Evolutionary conservation across 1,284 basidiomycete genomes (phyloP).

Genomic region (Apiotrichum domesticum): DNA sequence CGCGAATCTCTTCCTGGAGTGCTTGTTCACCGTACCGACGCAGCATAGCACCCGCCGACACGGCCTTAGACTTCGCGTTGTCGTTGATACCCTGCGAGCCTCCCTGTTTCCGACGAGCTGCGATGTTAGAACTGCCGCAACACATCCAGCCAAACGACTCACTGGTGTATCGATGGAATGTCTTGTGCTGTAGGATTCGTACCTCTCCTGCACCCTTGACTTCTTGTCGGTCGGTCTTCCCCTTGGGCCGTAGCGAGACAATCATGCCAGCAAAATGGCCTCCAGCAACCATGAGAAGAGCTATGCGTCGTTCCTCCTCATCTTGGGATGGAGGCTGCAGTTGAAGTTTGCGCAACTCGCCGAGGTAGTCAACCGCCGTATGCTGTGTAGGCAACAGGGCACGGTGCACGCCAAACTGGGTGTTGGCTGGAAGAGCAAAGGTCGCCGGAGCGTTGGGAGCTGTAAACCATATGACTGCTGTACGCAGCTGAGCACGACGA

Average conservation of each 20-base stretch:
- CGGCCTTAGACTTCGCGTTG: slow-evolving; percentile 83
- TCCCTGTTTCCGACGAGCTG: slow-evolving; percentile 94
- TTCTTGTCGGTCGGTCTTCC: slow-evolving; percentile 55
- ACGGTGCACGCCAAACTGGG: slow-evolving; percentile 84
- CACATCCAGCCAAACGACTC: slow-evolving; percentile 20
- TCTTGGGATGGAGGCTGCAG: slow-evolving; percentile 41
- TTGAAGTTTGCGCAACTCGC: slow-evolving; percentile 63
- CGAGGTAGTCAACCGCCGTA: slow-evolving; percentile 43
- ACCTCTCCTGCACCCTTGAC: slow-evolving; percentile 54
- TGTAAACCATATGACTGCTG: slow-evolving; percentile 83
- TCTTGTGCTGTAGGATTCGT: slow-evolving; percentile 84
- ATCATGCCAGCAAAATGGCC: slow-evolving; percentile 95
- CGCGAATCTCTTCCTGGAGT: slow-evolving; percentile 85
- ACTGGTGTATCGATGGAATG: slow-evolving; percentile 99
- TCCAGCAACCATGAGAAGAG: slow-evolving; percentile 91
- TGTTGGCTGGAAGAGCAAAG: slow-evolving; percentile 51
- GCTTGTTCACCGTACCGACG: slow-evolving; percentile 94
- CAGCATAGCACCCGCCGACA: slow-evolving; percentile 89
- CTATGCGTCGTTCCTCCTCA: slow-evolving; percentile 71
- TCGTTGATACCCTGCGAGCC: slow-evolving; percentile 91
- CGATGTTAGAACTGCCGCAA: not conserved
- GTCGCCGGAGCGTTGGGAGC: slow-evolving; percentile 48
- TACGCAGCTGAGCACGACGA: slow-evolving; percentile 54
- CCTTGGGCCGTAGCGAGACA: slow-evolving; percentile 53
- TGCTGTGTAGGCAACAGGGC: slow-evolving; percentile 59